A percentile compares a stretch with the other conserved stretches of the same genome.
These are phyloP conservation scores for Fraxinus albicans DNA, from an alignment of 305 asterid species.

Conservation along the genomic window DNA sequence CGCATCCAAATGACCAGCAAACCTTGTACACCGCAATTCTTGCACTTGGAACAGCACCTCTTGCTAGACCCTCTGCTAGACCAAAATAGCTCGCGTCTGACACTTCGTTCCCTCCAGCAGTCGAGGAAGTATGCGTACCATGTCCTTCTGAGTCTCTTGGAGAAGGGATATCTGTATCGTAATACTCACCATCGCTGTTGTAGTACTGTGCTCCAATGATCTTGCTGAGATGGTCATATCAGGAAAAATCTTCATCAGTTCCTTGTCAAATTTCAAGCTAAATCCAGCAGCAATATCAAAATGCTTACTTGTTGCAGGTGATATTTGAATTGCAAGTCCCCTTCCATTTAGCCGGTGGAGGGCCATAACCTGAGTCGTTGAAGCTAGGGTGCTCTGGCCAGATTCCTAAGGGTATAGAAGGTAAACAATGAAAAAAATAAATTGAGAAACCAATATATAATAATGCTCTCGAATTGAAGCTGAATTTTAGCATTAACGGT, in stretches of 20 bases:
- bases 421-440: neutral
- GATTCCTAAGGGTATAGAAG: slow-evolving; percentile 22
- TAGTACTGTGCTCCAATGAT: slow-evolving; percentile 58
- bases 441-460: neutral
- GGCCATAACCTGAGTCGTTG: slow-evolving; percentile 29
- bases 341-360: slow-evolving; percentile 42
- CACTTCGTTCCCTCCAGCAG: slow-evolving; percentile 49
- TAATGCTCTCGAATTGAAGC: neutral
- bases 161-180: slow-evolving; percentile 25
- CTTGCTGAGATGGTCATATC: slow-evolving; percentile 34
- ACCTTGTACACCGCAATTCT: slow-evolving; percentile 60
- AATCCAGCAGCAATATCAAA: neutral
- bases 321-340: slow-evolving; percentile 34
- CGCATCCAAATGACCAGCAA: slow-evolving; percentile 51
- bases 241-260: neutral
- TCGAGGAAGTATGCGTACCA: slow-evolving; percentile 64
- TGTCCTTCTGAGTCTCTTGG: slow-evolving; percentile 57
- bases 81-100: slow-evolving; percentile 41
- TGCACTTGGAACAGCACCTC: slow-evolving; percentile 58
- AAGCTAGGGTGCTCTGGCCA: slow-evolving; percentile 50
- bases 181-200: slow-evolving; percentile 15
- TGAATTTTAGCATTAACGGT: neutral
- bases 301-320: slow-evolving; percentile 40
- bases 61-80: slow-evolving; percentile 43
- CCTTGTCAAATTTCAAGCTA: neutral